Evolutionary conservation across 768 basidiomycete species (phyloP).

Genomic region (Pisolithus tinctorius): DNA sequence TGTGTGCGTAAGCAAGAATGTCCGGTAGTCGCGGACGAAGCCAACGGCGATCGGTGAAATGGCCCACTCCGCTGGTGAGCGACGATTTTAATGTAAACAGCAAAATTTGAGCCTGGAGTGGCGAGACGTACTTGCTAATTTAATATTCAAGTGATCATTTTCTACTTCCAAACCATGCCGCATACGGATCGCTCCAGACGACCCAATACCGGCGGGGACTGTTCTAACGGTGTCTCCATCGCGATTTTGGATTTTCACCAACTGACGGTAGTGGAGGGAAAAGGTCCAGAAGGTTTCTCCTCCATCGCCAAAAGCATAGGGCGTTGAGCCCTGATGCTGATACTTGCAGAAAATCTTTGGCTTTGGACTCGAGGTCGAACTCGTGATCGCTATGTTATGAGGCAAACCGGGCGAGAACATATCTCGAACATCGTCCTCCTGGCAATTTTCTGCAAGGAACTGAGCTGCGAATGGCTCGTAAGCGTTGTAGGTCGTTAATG

Average conservation of each 20-base stretch:
- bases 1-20: constrained; percentile 14
- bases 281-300: constrained; percentile 14
- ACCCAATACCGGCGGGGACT: constrained; percentile 8
- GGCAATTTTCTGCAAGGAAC: constrained; percentile 2
- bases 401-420: constrained; percentile 22
- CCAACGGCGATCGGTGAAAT: constrained; percentile 13
- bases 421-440: constrained; percentile 11
- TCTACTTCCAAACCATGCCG: constrained; percentile 8
- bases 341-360: constrained; percentile 16
- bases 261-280: constrained; percentile 11
- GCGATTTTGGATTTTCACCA: constrained; percentile 4
- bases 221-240: neutral
- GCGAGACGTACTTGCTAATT: constrained; percentile 3
- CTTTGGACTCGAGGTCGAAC: constrained; percentile 13
- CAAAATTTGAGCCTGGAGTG: neutral
- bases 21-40: constrained; percentile 12
- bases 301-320: neutral
- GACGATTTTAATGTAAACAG: no score
- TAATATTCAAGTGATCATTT: constrained; percentile 9
- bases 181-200: constrained; percentile 13
- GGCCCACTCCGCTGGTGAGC: constrained; percentile 6
- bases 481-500: constrained; percentile 15
- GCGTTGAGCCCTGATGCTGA: constrained; percentile 7
- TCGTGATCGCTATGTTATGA: constrained; percentile 12
- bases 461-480: constrained; percentile 12